A percentile compares a stretch with the other conserved stretches of the same genome.
Conservation (phyloP, 225 moss, liverwort and hornwort species). For the Antitrichia curtipendula region DNA sequence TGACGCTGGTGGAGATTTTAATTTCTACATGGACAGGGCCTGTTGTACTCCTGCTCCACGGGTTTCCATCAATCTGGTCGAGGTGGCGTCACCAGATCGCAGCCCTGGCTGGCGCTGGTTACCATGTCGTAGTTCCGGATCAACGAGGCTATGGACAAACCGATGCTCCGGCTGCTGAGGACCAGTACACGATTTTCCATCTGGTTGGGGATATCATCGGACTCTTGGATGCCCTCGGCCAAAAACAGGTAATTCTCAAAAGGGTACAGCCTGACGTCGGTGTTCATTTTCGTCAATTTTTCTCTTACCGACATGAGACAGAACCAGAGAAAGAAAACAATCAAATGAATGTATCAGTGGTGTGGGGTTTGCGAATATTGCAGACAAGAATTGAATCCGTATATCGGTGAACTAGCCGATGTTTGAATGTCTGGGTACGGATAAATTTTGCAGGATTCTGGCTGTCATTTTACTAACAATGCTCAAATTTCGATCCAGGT, state of each 20-base stretch:
- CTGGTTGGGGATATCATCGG: not conserved
- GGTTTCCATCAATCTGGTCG: not conserved
- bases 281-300: not conserved
- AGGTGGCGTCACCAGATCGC: not conserved
- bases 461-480: not conserved
- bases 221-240: not conserved
- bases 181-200: not conserved
- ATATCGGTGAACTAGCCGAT: not conserved
- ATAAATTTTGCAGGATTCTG: not conserved
- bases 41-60: not conserved
- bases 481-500: not conserved
- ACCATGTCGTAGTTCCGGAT: not conserved
- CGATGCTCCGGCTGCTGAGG: not conserved
- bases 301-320: not conserved
- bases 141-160: not conserved
- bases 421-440: not conserved
- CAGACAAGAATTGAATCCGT: not conserved
- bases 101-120: not conserved
- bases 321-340: no score
- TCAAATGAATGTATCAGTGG: not conserved
- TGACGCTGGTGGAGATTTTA: not conserved
- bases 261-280: not conserved
- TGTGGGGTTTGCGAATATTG: not conserved
- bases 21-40: not conserved
- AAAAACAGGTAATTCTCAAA: not conserved